These are phyloP conservation scores for Chlamydomonas eustigma DNA, from an alignment of 139 green algal species.

Conservation along the genomic window DNA sequence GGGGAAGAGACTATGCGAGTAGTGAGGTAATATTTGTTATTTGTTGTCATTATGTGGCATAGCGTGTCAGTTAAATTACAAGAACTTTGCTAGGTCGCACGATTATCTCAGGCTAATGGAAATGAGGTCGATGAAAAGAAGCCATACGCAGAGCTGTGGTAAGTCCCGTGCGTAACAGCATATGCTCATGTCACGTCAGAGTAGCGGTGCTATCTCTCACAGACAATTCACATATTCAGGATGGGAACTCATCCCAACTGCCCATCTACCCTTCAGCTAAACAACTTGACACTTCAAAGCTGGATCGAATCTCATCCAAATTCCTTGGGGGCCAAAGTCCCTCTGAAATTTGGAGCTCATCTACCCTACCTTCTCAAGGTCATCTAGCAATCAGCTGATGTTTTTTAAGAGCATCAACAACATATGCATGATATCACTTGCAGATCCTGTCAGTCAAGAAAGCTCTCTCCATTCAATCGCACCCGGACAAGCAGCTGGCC, in stretches of 20 bases:
- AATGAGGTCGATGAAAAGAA: conserved; percentile 53
- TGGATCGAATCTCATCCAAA: conserved; percentile 67
- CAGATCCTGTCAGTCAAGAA: conserved; percentile 88
- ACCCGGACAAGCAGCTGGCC: conserved; percentile 94
- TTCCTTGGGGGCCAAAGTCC: conserved; percentile 61
- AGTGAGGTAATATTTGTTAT: conserved; percentile 54
- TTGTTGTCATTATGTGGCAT: too few relatives aligned
- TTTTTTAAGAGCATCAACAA: too few relatives aligned
- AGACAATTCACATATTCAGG: conserved; percentile 40
- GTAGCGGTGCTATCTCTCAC: too few relatives aligned
- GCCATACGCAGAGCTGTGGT: conserved; percentile 95
- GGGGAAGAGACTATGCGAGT: conserved; percentile 55
- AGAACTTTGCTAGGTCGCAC: conserved; percentile 61
- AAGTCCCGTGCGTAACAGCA: conserved; percentile 16
- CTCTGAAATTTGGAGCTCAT: conserved; percentile 58
- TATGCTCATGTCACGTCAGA: too few relatives aligned
- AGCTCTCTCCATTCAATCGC: conserved; percentile 95
- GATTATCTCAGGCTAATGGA: conserved; percentile 62
- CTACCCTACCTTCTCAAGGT: conserved; percentile 97
- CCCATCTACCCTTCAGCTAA: conserved; percentile 58
- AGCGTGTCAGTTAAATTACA: neutral
- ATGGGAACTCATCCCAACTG: conserved; percentile 94
- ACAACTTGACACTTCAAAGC: conserved; percentile 39
- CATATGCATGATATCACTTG: neutral
- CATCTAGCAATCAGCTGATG: too few relatives aligned